These are phyloP conservation scores for Rasamsonia emersonii DNA, from an alignment of 2,329 filamentous ascomycete genomes.

Conservation along the genomic window DNA sequence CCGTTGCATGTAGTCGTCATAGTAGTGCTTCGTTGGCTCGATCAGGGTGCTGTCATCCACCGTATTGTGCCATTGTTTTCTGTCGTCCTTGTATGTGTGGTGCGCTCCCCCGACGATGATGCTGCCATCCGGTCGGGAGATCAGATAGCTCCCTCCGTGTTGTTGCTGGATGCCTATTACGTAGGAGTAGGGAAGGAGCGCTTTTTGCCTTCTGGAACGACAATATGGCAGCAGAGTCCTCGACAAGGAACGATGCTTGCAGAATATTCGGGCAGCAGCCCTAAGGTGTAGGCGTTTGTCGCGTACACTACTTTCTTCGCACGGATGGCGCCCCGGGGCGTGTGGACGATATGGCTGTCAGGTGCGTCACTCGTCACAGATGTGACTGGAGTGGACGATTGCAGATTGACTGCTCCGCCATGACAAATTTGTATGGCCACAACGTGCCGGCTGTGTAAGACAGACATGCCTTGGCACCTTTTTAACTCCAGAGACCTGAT, in stretches of 20 bases:
- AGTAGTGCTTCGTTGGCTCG: constrained; percentile 33
- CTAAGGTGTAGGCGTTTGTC: constrained; percentile 76
- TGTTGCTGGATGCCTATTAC: constrained; percentile 49
- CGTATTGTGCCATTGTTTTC: constrained; percentile 38
- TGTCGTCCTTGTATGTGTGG: constrained; percentile 27
- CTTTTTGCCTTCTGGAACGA: constrained; percentile 17
- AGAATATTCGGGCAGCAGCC: constrained; percentile 60
- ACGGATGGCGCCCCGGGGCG: constrained; percentile 53
- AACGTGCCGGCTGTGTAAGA: constrained; percentile 28
- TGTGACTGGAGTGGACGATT: constrained; percentile 43
- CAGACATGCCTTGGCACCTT: constrained; percentile 30
- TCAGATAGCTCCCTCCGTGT: constrained; percentile 50
- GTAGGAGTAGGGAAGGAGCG: constrained; percentile 43
- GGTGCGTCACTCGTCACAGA: constrained; percentile 17
- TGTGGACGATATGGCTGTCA: constrained; percentile 52
- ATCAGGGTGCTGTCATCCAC: constrained; percentile 44
- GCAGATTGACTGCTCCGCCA: constrained; percentile 43
- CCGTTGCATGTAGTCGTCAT: constrained; percentile 30
- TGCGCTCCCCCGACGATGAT: constrained; percentile 59
- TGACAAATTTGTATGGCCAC: constrained; percentile 71
- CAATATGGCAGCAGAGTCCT: constrained; percentile 42
- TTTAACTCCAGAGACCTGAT: constrained; percentile 31
- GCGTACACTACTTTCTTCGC: constrained; percentile 64
- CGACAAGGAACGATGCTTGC: constrained; percentile 69
- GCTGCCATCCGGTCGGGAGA: constrained; percentile 45